Conservation (phyloP, 2,329 filamentous ascomycete genomes). For the Polytolypa hystricis region DNA sequence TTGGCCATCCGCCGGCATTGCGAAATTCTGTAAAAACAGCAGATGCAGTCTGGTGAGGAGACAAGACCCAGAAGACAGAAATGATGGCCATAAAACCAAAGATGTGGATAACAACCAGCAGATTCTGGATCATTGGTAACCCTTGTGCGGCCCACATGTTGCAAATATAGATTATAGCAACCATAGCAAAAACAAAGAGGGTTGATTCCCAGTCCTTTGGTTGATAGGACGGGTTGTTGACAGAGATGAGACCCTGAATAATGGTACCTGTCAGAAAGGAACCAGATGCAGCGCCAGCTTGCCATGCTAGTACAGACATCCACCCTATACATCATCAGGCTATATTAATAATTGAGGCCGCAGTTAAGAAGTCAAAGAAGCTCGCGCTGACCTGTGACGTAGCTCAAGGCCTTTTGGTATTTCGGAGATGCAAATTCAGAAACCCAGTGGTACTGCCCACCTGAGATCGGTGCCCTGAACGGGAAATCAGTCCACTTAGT, state of each 20-base stretch:
- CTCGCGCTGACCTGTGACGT: constrained; percentile 38
- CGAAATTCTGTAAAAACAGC: constrained; percentile 18
- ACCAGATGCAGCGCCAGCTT: constrained; percentile 18
- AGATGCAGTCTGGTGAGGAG: constrained; percentile 15
- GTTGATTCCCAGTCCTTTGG: constrained; percentile 22
- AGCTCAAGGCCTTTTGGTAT: constrained; percentile 44
- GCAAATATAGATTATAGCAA: constrained; percentile 17
- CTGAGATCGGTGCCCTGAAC: constrained; percentile 41
- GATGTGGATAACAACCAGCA: constrained; percentile 23
- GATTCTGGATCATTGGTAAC: constrained; percentile 21
- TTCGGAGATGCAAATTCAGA: constrained; percentile 41
- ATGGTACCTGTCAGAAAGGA: constrained; percentile 23
- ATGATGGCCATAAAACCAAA: constrained; percentile 23
- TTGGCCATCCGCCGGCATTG: constrained; percentile 19
- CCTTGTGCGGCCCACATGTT: constrained; percentile 19
- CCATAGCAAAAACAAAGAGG: constrained; percentile 17
- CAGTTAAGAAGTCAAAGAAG: no score
- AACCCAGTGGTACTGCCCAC: constrained; percentile 51
- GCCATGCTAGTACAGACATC: constrained; percentile 23
- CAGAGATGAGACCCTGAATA: constrained; percentile 23
- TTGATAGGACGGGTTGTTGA: constrained; percentile 20
- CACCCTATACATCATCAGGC: constrained; percentile 19
- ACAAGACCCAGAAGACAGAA: constrained; percentile 21
- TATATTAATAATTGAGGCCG: no score
- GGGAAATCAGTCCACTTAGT: no score